phyloP scores from a whole-genome alignment of 306 rosid species.

The Lathyrus oleraceus region DNA sequence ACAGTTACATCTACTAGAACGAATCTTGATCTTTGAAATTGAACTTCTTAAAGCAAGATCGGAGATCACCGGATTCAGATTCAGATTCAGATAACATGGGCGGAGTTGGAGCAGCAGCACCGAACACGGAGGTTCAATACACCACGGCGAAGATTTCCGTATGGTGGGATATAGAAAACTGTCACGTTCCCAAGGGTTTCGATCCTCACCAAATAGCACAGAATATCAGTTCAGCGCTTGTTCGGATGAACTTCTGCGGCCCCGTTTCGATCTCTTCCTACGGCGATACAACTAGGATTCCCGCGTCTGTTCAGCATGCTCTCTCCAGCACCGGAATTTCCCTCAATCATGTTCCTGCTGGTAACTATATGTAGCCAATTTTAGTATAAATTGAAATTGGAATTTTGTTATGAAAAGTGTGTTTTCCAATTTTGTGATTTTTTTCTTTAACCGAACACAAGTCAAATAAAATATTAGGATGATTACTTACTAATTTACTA shows the following conservation, averaged over 20 bases:
- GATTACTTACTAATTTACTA: too few species aligned
- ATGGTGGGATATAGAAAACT: constrained; percentile 98
- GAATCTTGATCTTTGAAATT: neutral
- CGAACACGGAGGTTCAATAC: constrained; percentile 68
- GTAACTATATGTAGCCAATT: constrained; percentile 28
- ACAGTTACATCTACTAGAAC: neutral
- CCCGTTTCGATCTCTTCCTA: constrained; percentile 88
- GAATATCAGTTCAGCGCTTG: constrained; percentile 82
- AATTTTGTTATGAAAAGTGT: neutral
- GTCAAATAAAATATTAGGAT: too few species aligned
- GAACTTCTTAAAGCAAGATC: neutral
- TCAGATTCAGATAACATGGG: constrained; percentile 33
- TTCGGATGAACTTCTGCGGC: constrained; percentile 68
- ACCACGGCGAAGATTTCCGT: constrained; percentile 71
- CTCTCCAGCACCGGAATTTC: constrained; percentile 90
- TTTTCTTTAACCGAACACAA: neutral
- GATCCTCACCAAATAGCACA: constrained; percentile 82
- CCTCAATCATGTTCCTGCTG: constrained; percentile 90
- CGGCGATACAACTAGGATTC: constrained; percentile 74
- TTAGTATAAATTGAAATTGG: neutral
- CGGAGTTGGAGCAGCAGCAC: constrained; percentile 36
- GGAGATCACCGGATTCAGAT: neutral
- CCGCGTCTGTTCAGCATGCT: constrained; percentile 69
- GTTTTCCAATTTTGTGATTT: neutral
- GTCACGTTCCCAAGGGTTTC: constrained; percentile 71